Evolutionary conservation across 2,329 filamentous ascomycete species (phyloP).

Genomic region (Ceratocystis albifundus): DNA sequence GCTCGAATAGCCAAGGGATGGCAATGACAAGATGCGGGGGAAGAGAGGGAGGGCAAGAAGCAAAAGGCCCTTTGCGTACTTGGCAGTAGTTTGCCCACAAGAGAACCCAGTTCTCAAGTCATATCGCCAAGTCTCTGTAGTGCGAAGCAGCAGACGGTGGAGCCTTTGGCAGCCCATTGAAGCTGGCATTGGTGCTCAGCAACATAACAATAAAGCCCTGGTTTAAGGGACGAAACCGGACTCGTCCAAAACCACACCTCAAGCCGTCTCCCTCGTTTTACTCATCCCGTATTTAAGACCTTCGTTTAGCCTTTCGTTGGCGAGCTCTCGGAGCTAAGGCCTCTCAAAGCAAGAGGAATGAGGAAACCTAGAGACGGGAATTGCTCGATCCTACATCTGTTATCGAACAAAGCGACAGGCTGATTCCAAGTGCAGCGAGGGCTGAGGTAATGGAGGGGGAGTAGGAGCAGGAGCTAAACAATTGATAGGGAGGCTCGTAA

Average conservation of each 20-base stretch:
- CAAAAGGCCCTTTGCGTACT: too few relatives aligned
- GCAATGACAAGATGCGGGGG: too few relatives aligned
- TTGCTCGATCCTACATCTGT: not conserved
- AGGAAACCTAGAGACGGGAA: not conserved
- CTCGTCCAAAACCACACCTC: not conserved
- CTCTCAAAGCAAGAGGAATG: not conserved
- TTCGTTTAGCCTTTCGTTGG: not conserved
- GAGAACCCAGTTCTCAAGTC: too few relatives aligned
- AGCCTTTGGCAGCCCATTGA: not conserved
- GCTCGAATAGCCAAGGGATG: too few relatives aligned
- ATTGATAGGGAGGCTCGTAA: constrained; percentile 4
- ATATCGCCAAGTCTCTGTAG: too few relatives aligned
- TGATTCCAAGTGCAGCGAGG: not conserved
- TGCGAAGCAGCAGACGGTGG: not conserved
- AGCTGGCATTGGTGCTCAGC: not conserved
- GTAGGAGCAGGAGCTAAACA: constrained; percentile 9
- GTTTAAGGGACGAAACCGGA: not conserved
- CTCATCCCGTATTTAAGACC: not conserved
- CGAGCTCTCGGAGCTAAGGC: not conserved
- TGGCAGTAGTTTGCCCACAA: too few relatives aligned
- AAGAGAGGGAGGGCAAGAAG: too few relatives aligned
- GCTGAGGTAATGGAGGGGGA: not conserved
- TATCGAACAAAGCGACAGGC: not conserved
- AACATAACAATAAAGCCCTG: not conserved
- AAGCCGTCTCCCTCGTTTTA: not conserved